These are phyloP conservation scores for Podospora pseudoanserina DNA, from an alignment of 495 filamentous ascomycete genomes.

Conservation along the genomic window DNA sequence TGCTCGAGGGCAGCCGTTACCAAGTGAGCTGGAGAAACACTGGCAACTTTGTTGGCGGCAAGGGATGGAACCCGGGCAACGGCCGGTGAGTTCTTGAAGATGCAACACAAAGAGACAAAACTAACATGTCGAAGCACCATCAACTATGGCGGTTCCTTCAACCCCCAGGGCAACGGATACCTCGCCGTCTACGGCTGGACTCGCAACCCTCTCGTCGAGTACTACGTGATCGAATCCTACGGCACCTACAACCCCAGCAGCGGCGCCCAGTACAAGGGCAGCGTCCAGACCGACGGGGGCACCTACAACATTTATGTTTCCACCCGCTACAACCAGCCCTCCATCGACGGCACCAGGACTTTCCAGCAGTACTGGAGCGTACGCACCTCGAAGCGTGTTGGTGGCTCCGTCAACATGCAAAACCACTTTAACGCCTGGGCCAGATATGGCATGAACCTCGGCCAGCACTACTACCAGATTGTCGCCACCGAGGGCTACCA, in stretches of 20 bases:
- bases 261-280: slow-evolving; percentile 48
- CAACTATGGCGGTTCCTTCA: slow-evolving; percentile 34
- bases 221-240: slow-evolving; percentile 56
- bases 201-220: slow-evolving; percentile 51
- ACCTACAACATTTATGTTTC: slow-evolving; percentile 62
- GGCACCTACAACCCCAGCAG: slow-evolving; percentile 51
- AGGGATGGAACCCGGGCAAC: slow-evolving; percentile 55
- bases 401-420: slow-evolving; percentile 44
- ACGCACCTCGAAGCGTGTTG: slow-evolving; percentile 44
- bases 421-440: slow-evolving; percentile 66
- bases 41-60: slow-evolving; percentile 58
- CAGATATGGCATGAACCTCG: slow-evolving; percentile 45
- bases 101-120: too few species aligned
- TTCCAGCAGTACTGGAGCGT: slow-evolving; percentile 58
- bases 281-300: slow-evolving; percentile 54
- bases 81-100: slow-evolving; percentile 11
- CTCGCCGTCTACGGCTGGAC: slow-evolving; percentile 59
- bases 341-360: slow-evolving; percentile 51
- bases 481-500: slow-evolving; percentile 55
- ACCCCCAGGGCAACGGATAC: slow-evolving; percentile 40
- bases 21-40: slow-evolving; percentile 50
- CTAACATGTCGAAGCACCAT: slow-evolving; percentile 10
- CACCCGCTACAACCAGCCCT: slow-evolving; percentile 55
- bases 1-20: slow-evolving; percentile 50
- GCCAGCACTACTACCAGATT: slow-evolving; percentile 58